Percentiles rank a stretch among this genome's conserved stretches.
These are phyloP conservation scores for Diaporthe citriasiana DNA, from an alignment of 2,329 filamentous ascomycete species.

Conservation along the genomic window DNA sequence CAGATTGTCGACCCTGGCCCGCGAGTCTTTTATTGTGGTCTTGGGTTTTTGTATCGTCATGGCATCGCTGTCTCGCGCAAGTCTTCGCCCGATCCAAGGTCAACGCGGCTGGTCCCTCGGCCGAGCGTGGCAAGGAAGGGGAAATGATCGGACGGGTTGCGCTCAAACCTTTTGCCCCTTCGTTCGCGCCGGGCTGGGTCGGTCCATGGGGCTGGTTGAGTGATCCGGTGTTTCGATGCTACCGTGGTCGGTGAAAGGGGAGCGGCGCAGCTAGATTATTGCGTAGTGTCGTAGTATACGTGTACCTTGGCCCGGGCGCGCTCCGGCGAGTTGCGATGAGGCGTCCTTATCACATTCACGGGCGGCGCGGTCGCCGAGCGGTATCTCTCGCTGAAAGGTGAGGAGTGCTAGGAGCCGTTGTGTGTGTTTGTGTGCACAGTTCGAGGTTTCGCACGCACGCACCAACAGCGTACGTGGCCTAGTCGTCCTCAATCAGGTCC, in stretches of 20 bases:
- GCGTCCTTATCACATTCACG: background rate
- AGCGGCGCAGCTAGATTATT: slow-evolving; percentile 17
- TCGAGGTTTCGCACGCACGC: background rate
- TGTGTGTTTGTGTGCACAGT: background rate
- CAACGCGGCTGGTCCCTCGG: slow-evolving; percentile 11
- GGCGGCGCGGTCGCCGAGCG: background rate
- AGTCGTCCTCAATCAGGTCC: slow-evolving; percentile 61
- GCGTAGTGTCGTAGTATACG: slow-evolving; percentile 4
- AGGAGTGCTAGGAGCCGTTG: background rate
- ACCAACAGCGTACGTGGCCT: slow-evolving; percentile 22
- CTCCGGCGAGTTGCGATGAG: slow-evolving; percentile 43
- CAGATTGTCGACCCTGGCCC: background rate
- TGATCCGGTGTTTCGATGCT: slow-evolving; percentile 25
- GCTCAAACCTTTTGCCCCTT: background rate
- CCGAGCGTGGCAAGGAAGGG: slow-evolving; percentile 8
- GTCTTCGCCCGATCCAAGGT: background rate
- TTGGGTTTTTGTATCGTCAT: background rate
- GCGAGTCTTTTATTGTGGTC: background rate
- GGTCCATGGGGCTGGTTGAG: slow-evolving; percentile 20
- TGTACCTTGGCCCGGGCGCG: slow-evolving; percentile 21
- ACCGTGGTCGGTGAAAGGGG: slow-evolving; percentile 25
- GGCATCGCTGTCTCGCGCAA: slow-evolving; percentile 2
- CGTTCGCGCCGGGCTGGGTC: slow-evolving; percentile 15
- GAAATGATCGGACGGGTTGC: slow-evolving; percentile 17
- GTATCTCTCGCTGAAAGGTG: background rate